A percentile compares a stretch with the other conserved stretches of the same genome.
Conservation (phyloP, 2,329 filamentous ascomycete genomes). For the Ophiostoma ips region DNA sequence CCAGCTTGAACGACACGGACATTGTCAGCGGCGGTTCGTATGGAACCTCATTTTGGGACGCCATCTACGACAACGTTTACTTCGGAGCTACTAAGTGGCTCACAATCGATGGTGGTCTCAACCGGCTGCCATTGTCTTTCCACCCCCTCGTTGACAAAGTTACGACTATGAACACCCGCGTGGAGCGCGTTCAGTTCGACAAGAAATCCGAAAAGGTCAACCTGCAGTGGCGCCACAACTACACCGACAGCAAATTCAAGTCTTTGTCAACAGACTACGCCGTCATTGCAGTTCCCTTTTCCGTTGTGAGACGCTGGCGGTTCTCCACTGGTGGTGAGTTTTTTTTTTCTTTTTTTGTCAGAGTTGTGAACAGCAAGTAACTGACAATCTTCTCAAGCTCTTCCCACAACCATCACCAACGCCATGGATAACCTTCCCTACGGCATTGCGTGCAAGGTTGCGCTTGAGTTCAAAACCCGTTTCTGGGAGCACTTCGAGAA, state of each 20-base stretch:
- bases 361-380: background rate
- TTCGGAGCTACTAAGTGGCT: background rate
- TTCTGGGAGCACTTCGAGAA: conserved; percentile 1
- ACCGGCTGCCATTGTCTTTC: background rate
- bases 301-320: background rate
- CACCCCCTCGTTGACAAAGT: background rate
- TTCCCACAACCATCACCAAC: background rate
- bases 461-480: background rate
- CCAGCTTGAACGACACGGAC: background rate
- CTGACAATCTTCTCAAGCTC: background rate
- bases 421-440: background rate
- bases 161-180: background rate
- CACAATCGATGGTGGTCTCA: background rate
- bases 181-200: background rate
- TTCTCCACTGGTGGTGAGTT: background rate
- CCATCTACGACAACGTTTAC: background rate
- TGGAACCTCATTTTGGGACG: background rate
- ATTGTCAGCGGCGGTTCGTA: background rate
- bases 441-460: background rate
- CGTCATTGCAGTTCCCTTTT: background rate
- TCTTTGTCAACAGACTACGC: background rate
- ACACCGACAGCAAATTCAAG: background rate
- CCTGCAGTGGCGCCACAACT: background rate
- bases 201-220: background rate
- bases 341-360: background rate